Evolutionary conservation across 2,329 filamentous ascomycete genomes (phyloP).

Genomic region (Bisporella sp.): DNA sequence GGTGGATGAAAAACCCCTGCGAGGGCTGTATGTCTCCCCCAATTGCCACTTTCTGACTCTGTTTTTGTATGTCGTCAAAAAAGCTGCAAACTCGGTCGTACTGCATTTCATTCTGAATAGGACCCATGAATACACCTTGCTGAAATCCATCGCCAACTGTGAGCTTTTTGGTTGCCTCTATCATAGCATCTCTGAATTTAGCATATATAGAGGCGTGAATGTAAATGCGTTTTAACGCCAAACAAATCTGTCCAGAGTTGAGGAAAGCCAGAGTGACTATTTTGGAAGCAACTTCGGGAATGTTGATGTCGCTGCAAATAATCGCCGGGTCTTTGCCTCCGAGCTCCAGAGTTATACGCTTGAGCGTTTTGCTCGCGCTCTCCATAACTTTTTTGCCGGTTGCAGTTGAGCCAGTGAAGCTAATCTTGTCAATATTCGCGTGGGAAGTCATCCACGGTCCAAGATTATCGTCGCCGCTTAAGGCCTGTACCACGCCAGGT

Average conservation of each 20-base stretch:
- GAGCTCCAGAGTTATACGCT: constrained; percentile 31
- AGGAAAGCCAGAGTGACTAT: constrained; percentile 41
- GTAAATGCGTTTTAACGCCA: constrained; percentile 50
- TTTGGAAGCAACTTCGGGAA: constrained; percentile 35
- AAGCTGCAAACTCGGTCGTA: constrained; percentile 46
- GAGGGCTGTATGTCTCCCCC: constrained; percentile 16
- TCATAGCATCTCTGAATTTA: constrained; percentile 35
- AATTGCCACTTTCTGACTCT: constrained; percentile 42
- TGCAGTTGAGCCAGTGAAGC: constrained; percentile 48
- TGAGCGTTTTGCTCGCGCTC: constrained; percentile 42
- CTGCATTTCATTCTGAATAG: constrained; percentile 57
- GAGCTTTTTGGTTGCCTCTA: constrained; percentile 36
- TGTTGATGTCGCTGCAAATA: constrained; percentile 43
- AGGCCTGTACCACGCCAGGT: constrained; percentile 42
- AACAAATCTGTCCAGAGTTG: constrained; percentile 43
- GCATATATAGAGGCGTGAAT: constrained; percentile 53
- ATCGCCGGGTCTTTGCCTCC: constrained; percentile 51
- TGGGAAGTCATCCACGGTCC: constrained; percentile 49
- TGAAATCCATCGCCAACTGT: constrained; percentile 28
- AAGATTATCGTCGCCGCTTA: constrained; percentile 36
- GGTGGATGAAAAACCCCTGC: constrained; percentile 47
- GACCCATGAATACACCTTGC: constrained; percentile 37
- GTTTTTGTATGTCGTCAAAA: constrained; percentile 47
- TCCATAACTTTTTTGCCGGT: constrained; percentile 44
- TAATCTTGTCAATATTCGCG: constrained; percentile 47